Evolutionary conservation across 257 asterid genomes (phyloP), one percentile per base, ranked within the genome.

Genomic region (Craterostigma plantagineum): DNA sequence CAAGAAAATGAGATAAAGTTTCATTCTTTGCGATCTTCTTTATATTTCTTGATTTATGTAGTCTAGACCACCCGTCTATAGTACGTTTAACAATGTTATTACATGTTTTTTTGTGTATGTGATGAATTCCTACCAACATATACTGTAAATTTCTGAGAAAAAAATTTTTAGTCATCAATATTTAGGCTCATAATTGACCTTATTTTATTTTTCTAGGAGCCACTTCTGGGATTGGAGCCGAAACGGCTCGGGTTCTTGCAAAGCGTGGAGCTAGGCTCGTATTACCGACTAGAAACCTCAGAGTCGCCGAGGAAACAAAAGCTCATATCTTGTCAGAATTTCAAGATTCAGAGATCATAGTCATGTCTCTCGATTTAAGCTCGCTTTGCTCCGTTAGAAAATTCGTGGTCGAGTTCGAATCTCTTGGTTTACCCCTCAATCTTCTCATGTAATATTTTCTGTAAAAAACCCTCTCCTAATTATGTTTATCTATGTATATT

Each of bases 211-310:
- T 18, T 10, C 35, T 46, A 69, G 97, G 98, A 10, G 98, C 95
- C 38, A 87, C 98, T 61, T 87, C 98, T 1, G 98, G 98, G 23
- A 87, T 82, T 36, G 95, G 98, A 17, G 86, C 81, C 2, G 98
- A 87, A 64, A 82, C 95, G 61, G 98, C 98, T 2, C 44, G 92
- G 51, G 91, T 74, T 36, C 56, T 87, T 51, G 98, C 93, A 1
- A 70, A 60, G 59, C 73, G 92, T 12, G 95, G 98, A n/a, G 98
- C 71, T 15, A 59, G 78, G 60, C 77, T 87, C 33, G 70, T 87
- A 46, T 41, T 87, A 14, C 98, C 98, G 34, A 86, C 86, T 7
- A 68, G 98, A 61, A 64, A 54, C 51, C 47, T 67, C 37, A 82
- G 82, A 61, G 72, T 81, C 0, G 95, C 95, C 7, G 93, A 82